Conservation (phyloP, 768 basidiomycete genomes). For the Coprinopsis cinerea region DNA sequence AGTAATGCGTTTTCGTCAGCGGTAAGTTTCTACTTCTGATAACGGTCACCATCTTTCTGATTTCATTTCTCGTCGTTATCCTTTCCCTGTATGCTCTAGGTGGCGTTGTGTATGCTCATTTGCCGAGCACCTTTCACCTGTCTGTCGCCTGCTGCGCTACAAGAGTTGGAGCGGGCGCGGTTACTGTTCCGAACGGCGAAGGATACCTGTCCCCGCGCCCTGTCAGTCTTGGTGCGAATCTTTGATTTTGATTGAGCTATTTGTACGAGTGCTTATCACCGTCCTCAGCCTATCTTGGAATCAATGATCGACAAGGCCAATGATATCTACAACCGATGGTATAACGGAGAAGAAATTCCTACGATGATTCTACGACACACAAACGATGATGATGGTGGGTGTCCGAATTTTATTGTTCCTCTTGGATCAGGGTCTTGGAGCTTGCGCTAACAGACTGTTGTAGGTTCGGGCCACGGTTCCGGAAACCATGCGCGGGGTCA, state of each 20-base stretch:
- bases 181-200: conserved; percentile 39
- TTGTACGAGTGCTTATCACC: conserved; percentile 6
- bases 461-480: conserved; percentile 13
- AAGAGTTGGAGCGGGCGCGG: conserved; percentile 50
- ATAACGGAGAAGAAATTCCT: conserved; percentile 37
- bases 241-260: not conserved
- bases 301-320: conserved; percentile 48
- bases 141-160: conserved; percentile 55
- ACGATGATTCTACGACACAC: conserved; percentile 36
- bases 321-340: conserved; percentile 43
- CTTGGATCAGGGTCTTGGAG: too few species aligned
- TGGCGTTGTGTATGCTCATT: conserved; percentile 47
- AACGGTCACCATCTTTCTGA: not conserved
- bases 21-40: conserved; percentile 25
- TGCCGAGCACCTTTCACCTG: conserved; percentile 64
- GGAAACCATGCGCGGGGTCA: conserved; percentile 8
- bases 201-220: conserved; percentile 38
- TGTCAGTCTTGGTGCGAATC: conserved; percentile 38
- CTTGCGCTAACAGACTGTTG: too few species aligned
- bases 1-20: conserved; percentile 49
- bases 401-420: too few species aligned
- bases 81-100: too few species aligned
- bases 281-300: conserved; percentile 38
- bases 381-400: conserved; percentile 25
- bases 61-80: conserved; percentile 1